Evolutionary conservation across 371 early-diverging fungal genomes (phyloP).

Genomic region (Mortierella sp.): DNA sequence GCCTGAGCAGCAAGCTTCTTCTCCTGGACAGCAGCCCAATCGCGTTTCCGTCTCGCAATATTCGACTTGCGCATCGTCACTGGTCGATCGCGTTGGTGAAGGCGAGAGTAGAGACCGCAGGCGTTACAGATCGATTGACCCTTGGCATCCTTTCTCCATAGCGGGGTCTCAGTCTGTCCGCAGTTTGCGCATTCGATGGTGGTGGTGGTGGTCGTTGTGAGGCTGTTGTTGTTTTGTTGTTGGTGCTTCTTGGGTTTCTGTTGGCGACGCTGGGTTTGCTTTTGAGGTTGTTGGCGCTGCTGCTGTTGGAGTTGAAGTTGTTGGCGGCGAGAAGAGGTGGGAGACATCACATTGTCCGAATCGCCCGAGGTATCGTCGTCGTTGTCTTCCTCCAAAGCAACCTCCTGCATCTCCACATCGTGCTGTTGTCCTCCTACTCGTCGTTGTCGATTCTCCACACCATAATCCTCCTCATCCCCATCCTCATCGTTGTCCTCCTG

Average conservation of each 20-base stretch:
- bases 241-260: not conserved
- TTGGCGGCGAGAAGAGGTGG: not conserved
- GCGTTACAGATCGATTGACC: slow-evolving; percentile 93
- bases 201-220: not conserved
- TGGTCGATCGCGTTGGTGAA: slow-evolving; percentile 79
- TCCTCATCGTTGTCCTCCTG: slow-evolving; percentile 20
- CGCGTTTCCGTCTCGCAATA: slow-evolving; percentile 75
- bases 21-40: slow-evolving; percentile 61
- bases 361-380: slow-evolving; percentile 11
- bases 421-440: not conserved
- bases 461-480: slow-evolving; percentile 11
- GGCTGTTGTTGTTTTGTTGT: not conserved
- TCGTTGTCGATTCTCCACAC: slow-evolving; percentile 16
- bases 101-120: slow-evolving; percentile 89
- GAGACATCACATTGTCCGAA: slow-evolving; percentile 9
- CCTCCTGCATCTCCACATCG: slow-evolving; percentile 22
- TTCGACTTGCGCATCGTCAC: slow-evolving; percentile 74
- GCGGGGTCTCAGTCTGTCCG: slow-evolving; percentile 86
- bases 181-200: slow-evolving; percentile 81
- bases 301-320: slow-evolving; percentile 3
- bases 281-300: not conserved
- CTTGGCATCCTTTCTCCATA: slow-evolving; percentile 87
- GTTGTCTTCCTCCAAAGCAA: not conserved
- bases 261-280: not conserved
- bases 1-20: slow-evolving; percentile 33